These are phyloP conservation scores for Globisporangium takayamanum DNA, from an alignment of 352 stramenopile species.

Conservation along the genomic window DNA sequence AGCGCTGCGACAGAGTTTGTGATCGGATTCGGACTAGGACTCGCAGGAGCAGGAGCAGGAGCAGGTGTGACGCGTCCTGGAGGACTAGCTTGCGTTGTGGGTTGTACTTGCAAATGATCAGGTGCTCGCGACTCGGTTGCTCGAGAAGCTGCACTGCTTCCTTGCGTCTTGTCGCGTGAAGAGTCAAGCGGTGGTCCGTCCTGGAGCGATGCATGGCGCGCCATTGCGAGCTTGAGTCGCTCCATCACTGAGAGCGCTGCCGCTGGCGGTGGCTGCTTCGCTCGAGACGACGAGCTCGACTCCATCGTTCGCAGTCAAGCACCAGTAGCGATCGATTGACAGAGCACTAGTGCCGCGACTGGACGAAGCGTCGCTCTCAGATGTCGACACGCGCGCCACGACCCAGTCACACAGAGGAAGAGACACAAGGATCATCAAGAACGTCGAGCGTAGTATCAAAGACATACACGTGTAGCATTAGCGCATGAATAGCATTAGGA, in stretches of 20 bases:
- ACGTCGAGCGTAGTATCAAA: too few relatives aligned
- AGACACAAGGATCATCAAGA: too few relatives aligned
- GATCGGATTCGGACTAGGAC: not conserved
- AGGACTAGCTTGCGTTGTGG: not conserved
- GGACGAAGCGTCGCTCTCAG: too few relatives aligned
- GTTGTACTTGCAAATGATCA: not conserved
- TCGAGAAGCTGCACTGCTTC: not conserved
- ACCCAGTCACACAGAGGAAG: too few relatives aligned
- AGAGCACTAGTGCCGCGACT: too few relatives aligned
- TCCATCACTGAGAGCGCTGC: slow-evolving; percentile 13
- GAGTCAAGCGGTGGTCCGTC: not conserved
- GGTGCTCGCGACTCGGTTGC: not conserved
- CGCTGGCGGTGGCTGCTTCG: not conserved
- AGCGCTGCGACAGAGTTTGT: slow-evolving; percentile 18
- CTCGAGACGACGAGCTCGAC: not conserved
- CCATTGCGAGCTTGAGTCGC: slow-evolving; percentile 22
- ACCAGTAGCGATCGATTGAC: too few relatives aligned
- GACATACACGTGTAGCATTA: too few relatives aligned
- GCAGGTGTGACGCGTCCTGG: not conserved
- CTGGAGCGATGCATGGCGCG: slow-evolving; percentile 7
- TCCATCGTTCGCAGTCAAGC: not conserved
- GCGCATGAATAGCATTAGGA: too few relatives aligned
- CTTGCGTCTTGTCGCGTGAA: too few relatives aligned
- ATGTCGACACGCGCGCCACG: too few relatives aligned
- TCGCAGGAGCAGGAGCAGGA: not conserved